These are phyloP conservation scores for Verticillium isaacii DNA, from an alignment of 2,329 filamentous ascomycete species.

Conservation along the genomic window DNA sequence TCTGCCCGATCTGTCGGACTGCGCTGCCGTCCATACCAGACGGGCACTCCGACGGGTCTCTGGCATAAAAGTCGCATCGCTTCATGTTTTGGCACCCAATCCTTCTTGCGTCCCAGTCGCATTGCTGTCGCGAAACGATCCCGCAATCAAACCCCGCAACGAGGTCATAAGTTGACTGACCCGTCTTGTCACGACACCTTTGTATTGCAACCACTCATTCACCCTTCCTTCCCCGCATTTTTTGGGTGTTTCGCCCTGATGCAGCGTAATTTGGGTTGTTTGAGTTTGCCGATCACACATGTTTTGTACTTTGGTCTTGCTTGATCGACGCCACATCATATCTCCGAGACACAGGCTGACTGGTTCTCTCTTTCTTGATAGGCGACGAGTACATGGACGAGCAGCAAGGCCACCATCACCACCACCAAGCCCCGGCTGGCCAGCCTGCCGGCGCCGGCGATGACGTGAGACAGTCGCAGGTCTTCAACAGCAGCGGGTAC, in stretches of 20 bases:
- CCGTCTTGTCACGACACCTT: conserved; percentile 5
- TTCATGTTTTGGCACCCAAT: conserved; percentile 8
- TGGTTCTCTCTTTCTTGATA: conserved; percentile 5
- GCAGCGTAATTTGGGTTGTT: conserved; percentile 6
- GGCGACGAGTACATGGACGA: conserved; percentile 55
- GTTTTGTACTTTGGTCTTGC: conserved; percentile 6
- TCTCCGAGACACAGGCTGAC: background rate
- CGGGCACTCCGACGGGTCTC: conserved; percentile 3
- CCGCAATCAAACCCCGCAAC: background rate
- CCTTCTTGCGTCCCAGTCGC: conserved; percentile 12
- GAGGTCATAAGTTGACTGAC: background rate
- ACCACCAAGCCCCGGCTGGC: conserved; percentile 55
- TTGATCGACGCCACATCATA: background rate
- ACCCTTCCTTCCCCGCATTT: conserved; percentile 7
- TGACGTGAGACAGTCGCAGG: conserved; percentile 69
- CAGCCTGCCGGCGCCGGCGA: conserved; percentile 45
- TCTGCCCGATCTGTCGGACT: conserved; percentile 3
- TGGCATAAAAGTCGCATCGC: conserved; percentile 16
- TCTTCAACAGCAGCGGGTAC: conserved; percentile 60
- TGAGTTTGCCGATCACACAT: conserved; percentile 12
- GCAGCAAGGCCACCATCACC: conserved; percentile 52
- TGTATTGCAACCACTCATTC: conserved; percentile 5
- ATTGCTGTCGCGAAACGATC: conserved; percentile 2
- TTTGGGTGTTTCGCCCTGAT: conserved; percentile 8
- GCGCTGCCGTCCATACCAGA: conserved; percentile 9